These are phyloP conservation scores for Nitzschia palea DNA, from an alignment of 108 stramenopile species.

Conservation along the genomic window DNA sequence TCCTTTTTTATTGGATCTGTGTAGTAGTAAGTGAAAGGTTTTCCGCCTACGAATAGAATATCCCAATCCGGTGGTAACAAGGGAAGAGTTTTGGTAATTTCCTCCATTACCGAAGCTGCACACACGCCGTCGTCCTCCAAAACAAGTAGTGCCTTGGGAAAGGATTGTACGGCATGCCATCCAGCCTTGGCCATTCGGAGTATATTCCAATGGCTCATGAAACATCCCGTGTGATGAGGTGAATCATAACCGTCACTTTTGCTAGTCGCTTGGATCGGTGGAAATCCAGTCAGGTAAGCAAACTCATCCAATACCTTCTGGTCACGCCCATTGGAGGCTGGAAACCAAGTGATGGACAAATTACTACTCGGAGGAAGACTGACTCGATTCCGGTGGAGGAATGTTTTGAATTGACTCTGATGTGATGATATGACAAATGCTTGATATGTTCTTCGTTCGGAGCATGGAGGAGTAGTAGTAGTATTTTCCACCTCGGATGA, in stretches of 20 bases:
- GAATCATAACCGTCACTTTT: background rate
- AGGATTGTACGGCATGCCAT: background rate
- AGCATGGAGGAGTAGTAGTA: too few species aligned
- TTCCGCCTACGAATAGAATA: slow-evolving; percentile 11
- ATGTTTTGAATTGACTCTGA: too few species aligned
- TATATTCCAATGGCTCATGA: slow-evolving; percentile 11
- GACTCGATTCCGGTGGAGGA: too few species aligned
- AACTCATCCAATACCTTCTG: background rate
- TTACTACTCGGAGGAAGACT: too few species aligned
- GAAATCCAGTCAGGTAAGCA: background rate
- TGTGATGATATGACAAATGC: too few species aligned
- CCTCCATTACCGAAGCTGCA: background rate
- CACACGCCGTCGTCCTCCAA: slow-evolving; percentile 11
- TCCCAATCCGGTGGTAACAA: background rate
- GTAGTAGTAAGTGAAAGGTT: slow-evolving; percentile 10
- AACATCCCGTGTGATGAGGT: slow-evolving; percentile 8
- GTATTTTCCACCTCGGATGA: too few species aligned
- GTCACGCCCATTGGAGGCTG: background rate
- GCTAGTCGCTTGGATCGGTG: background rate
- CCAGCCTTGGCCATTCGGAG: background rate
- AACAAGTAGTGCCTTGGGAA: slow-evolving; percentile 5
- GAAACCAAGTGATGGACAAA: slow-evolving; percentile 20
- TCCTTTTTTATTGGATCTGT: background rate
- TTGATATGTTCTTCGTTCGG: too few species aligned
- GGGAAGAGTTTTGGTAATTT: background rate